Evolutionary conservation across 768 basidiomycete species (phyloP).

Genomic region (Phylloporus scabripes): DNA sequence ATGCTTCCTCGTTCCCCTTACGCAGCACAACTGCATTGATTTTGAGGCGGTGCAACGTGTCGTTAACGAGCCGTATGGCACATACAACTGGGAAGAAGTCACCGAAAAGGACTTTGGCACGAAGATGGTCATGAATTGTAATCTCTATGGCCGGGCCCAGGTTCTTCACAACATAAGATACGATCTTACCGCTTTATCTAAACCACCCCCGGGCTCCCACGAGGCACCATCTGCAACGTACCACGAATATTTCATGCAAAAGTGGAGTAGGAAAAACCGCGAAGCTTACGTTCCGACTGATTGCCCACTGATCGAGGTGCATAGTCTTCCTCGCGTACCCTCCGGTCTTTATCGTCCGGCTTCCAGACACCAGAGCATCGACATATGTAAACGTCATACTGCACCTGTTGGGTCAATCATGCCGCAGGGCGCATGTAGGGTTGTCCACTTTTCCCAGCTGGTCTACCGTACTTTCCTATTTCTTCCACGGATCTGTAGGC

Average conservation of each 20-base stretch:
- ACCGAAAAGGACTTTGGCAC: slow-evolving; percentile 43
- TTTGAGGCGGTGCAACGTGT: slow-evolving; percentile 50
- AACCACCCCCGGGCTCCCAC: slow-evolving; percentile 45
- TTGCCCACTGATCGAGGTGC: slow-evolving; percentile 60
- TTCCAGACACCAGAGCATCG: slow-evolving; percentile 20
- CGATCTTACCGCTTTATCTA: slow-evolving; percentile 63
- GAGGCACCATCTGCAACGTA: slow-evolving; percentile 49
- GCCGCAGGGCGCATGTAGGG: slow-evolving; percentile 45
- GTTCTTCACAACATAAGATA: slow-evolving; percentile 53
- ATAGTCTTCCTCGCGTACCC: slow-evolving; percentile 38
- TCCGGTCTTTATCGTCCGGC: slow-evolving; percentile 36
- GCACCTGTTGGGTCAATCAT: slow-evolving; percentile 31
- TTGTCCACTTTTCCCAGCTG: slow-evolving; percentile 47
- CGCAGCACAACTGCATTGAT: slow-evolving; percentile 46
- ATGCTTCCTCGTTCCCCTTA: slow-evolving; percentile 64
- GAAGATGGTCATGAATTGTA: slow-evolving; percentile 51
- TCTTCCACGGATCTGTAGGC: slow-evolving; percentile 63
- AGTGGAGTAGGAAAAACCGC: slow-evolving; percentile 48
- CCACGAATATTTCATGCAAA: slow-evolving; percentile 51
- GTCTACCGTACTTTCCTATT: slow-evolving; percentile 49
- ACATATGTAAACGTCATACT: slow-evolving; percentile 23
- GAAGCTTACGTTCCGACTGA: slow-evolving; percentile 42
- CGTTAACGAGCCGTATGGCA: slow-evolving; percentile 45
- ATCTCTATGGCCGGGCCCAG: slow-evolving; percentile 51
- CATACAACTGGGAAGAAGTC: slow-evolving; percentile 50